Evolutionary conservation across 2,329 filamentous ascomycete genomes (phyloP).

Genomic region (Colletotrichum truncatum): DNA sequence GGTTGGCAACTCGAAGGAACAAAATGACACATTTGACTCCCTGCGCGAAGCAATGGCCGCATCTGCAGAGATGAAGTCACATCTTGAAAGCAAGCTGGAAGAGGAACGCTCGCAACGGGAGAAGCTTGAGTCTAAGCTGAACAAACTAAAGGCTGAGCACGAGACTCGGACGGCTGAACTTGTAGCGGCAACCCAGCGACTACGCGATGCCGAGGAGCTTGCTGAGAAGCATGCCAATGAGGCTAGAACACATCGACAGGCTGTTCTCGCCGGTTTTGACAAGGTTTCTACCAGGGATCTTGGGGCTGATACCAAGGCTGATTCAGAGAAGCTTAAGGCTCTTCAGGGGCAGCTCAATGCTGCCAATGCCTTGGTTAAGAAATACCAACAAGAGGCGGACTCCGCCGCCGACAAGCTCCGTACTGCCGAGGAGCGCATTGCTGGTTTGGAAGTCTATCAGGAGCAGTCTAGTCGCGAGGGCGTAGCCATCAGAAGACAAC

Average conservation of each 20-base stretch:
- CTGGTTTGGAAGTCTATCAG: slow-evolving; percentile 94
- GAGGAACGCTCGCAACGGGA: slow-evolving; percentile 84
- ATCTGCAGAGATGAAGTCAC: slow-evolving; percentile 78
- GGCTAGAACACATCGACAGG: slow-evolving; percentile 84
- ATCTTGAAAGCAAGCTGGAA: slow-evolving; percentile 83
- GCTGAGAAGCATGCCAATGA: slow-evolving; percentile 89
- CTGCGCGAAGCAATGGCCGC: slow-evolving; percentile 81
- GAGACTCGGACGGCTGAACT: slow-evolving; percentile 83
- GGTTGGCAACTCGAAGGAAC: slow-evolving; percentile 73
- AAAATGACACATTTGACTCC: slow-evolving; percentile 75
- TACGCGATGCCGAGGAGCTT: slow-evolving; percentile 88
- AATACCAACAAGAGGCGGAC: slow-evolving; percentile 91
- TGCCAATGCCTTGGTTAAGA: slow-evolving; percentile 82
- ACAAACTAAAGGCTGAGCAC: slow-evolving; percentile 81
- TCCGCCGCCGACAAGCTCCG: slow-evolving; percentile 87
- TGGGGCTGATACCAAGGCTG: slow-evolving; percentile 54
- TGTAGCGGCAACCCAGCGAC: slow-evolving; percentile 74
- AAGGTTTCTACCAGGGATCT: slow-evolving; percentile 70
- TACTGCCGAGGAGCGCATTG: slow-evolving; percentile 94
- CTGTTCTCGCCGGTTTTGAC: slow-evolving; percentile 83
- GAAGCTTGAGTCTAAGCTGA: slow-evolving; percentile 78
- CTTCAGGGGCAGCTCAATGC: slow-evolving; percentile 83
- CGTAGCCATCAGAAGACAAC: slow-evolving; percentile 86
- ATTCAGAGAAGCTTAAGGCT: slow-evolving; percentile 73
- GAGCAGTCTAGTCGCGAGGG: slow-evolving; percentile 96